A percentile compares a stretch with the other conserved stretches of the same genome.
Conservation (phyloP, 805 yeast genomes). For the Suhomyces pyralidae region DNA sequence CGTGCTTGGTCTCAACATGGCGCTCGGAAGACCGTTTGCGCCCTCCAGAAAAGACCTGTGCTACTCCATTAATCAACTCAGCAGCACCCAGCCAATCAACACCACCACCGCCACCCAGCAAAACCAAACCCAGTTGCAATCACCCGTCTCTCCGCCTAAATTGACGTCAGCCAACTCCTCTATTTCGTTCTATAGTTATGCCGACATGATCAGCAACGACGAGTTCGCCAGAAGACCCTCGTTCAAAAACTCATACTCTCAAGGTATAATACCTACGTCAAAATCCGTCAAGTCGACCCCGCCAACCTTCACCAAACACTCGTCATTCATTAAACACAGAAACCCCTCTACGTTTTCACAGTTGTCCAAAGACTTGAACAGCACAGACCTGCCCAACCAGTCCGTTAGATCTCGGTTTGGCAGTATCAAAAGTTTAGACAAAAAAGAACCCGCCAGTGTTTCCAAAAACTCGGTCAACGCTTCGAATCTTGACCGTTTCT, state of each 20-base stretch:
- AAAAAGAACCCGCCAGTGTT: background rate
- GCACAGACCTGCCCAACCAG: background rate
- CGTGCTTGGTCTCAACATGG: constrained; percentile 47
- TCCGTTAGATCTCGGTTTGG: constrained; percentile 1
- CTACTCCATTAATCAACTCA: constrained; percentile 19
- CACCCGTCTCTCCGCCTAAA: constrained; percentile 41
- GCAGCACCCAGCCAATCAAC: constrained; percentile 7
- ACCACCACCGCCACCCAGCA: constrained; percentile 8
- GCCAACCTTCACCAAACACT: constrained; percentile 8
- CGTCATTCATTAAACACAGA: constrained; percentile 9
- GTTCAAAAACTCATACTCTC: constrained; percentile 37
- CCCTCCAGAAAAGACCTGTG: constrained; percentile 40
- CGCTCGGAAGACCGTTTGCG: constrained; percentile 41
- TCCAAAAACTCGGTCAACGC: background rate
- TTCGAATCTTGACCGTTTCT: constrained; percentile 1
- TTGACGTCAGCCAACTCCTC: constrained; percentile 34
- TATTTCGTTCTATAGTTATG: constrained; percentile 67
- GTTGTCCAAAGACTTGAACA: constrained; percentile 22
- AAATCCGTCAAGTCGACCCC: constrained; percentile 6
- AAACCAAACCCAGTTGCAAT: constrained; percentile 14
- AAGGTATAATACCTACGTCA: constrained; percentile 31
- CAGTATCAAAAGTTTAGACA: constrained; percentile 2
- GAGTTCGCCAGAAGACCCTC: constrained; percentile 64
- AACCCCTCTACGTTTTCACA: constrained; percentile 15
- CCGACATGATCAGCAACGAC: constrained; percentile 72